Evolutionary conservation across 331 rosid genomes (phyloP), one percentile per base, ranked within the genome.

Genomic region (Ulmus americana): DNA sequence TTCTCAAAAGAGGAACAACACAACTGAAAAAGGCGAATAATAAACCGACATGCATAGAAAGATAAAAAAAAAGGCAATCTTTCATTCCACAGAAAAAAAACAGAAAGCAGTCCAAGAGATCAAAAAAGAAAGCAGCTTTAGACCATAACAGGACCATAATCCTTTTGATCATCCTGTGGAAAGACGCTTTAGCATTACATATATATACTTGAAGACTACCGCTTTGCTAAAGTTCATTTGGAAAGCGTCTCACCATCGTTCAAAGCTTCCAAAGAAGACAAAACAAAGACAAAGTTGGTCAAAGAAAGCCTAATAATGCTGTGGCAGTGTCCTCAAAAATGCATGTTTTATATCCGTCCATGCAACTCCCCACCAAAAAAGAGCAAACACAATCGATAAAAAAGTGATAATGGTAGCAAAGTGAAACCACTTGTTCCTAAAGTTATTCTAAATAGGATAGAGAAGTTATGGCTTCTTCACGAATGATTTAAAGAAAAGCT

Each of bases 261-360:
- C 35, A 22, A 22, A 22, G 35, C 35, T 22, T 22, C 35, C 8
- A 38, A 55, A 55, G 18, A 55, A 22, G 35, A 22, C 55, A 50
- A 50, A 50, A 50, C 15, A 56, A 15, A 56, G n/a, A 55, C 35
- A 44, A 60, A 43, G 39, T 61, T 7, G 14, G 65, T 61, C 65
- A 61, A 61, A 61, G 65, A 61, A 61, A 43, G 65, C 15, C 20
- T 15, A 60, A 1, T 28, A 28, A 60, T 42, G 35, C 12, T 7
- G 45, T 6, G 58, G 39, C n/a, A 8, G 13, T 60, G 50, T 43
- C 39, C 14, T 16, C 44, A 60, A 60, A 10, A 15, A 54, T 20
- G 6, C 41, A 10, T 11, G n/a, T 18, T 10, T 14, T 8, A 14
- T 42, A 15, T 40, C 49, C 8, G 14, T 41, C 7, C 8, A 60